phyloP scores from a whole-genome alignment of 75 land plant genomes.

The Azolla pinnata region DNA sequence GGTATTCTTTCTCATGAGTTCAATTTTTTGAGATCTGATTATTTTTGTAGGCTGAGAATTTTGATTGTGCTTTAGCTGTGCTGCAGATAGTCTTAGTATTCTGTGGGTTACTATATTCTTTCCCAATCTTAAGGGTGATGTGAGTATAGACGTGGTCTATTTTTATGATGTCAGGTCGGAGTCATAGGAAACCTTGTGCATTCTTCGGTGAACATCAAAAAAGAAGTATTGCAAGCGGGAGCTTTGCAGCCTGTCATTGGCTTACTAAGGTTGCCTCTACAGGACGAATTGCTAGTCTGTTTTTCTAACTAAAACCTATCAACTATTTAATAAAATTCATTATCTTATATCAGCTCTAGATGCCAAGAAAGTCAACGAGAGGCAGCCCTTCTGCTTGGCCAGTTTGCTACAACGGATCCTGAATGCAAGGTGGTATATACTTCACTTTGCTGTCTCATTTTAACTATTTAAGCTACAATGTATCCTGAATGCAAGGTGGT shows the following conservation, averaged over 20 bases:
- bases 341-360: constrained; percentile 47
- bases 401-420: constrained; percentile 97
- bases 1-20: too few species aligned
- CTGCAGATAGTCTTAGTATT: too few species aligned
- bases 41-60: too few species aligned
- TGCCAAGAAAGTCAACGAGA: constrained; percentile 96
- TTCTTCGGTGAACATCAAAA: constrained; percentile 88
- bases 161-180: constrained; percentile 68
- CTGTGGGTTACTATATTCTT: too few species aligned
- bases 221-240: constrained; percentile 87
- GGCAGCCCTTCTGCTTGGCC: constrained; percentile 89
- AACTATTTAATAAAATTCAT: background rate
- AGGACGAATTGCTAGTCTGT: background rate
- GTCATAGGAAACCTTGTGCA: constrained; percentile 97
- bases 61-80: too few species aligned
- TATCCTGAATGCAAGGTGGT: too few species aligned
- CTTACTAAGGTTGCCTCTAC: constrained; percentile 51
- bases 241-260: constrained; percentile 98
- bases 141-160: background rate
- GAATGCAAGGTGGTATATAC: constrained; percentile 79
- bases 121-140: background rate
- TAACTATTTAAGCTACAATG: too few species aligned
- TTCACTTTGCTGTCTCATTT: too few species aligned
- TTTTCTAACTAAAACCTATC: background rate
- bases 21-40: too few species aligned